These are phyloP conservation scores for Pyrenophora teres DNA, from an alignment of 2,329 filamentous ascomycete genomes.

Conservation along the genomic window DNA sequence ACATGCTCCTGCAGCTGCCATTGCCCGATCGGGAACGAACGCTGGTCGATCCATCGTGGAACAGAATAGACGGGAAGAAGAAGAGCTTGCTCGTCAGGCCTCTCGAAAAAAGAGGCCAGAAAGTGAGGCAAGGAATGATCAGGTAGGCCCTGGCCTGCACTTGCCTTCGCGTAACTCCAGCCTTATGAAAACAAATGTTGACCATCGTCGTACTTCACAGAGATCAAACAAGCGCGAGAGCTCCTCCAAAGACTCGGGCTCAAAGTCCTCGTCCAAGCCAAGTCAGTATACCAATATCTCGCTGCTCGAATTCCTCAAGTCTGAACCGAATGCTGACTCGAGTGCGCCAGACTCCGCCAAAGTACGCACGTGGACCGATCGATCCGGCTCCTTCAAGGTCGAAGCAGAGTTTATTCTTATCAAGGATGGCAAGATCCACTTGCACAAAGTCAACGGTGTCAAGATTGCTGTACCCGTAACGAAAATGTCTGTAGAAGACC, in stretches of 20 bases:
- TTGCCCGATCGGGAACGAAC: constrained; percentile 60
- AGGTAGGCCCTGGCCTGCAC: constrained; percentile 78
- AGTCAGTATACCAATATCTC: constrained; percentile 61
- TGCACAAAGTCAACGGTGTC: constrained; percentile 97
- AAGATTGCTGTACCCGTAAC: constrained; percentile 95
- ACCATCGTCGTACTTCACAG: constrained; percentile 72
- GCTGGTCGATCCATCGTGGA: constrained; percentile 72
- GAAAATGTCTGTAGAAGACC: constrained; percentile 94
- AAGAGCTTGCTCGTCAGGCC: constrained; percentile 80
- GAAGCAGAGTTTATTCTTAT: constrained; percentile 95
- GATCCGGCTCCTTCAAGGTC: constrained; percentile 93
- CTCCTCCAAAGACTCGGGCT: constrained; percentile 56
- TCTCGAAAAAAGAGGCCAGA: constrained; percentile 65
- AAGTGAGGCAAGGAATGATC: constrained; percentile 59
- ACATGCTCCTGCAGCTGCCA: constrained; percentile 53
- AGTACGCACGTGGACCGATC: constrained; percentile 91
- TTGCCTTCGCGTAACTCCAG: constrained; percentile 81
- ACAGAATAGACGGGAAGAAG: constrained; percentile 78
- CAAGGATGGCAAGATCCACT: constrained; percentile 93
- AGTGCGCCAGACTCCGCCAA: constrained; percentile 67
- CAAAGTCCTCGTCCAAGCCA: constrained; percentile 65
- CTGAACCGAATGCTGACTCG: constrained; percentile 13
- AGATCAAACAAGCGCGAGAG: constrained; percentile 72
- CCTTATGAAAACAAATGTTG: constrained; percentile 68
- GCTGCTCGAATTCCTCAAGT: background rate